phyloP scores from a whole-genome alignment of 768 basidiomycete species.

The Auricularia cornea region DNA sequence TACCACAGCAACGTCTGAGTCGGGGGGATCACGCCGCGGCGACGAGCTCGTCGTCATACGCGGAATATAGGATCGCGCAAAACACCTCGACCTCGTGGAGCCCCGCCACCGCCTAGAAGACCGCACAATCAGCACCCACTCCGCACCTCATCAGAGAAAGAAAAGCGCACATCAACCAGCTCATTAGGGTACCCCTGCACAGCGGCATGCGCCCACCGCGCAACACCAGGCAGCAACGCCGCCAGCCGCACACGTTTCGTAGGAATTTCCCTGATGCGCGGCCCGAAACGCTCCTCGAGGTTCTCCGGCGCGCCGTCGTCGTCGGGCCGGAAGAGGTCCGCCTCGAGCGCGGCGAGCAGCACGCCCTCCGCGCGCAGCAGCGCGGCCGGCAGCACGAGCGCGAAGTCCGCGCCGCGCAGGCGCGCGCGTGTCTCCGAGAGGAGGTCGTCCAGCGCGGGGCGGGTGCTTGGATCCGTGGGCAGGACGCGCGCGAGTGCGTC shows the following conservation, averaged over 20 bases:
- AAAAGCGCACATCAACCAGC: conserved; percentile 57
- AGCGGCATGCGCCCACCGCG: conserved; percentile 66
- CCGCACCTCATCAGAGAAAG: not conserved
- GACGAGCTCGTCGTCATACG: conserved; percentile 44
- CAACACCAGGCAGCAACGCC: conserved; percentile 69
- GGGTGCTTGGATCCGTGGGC: conserved; percentile 44
- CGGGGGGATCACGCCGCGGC: no score
- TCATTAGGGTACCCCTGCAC: conserved; percentile 68
- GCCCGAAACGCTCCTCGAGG: conserved; percentile 15
- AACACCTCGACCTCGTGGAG: conserved; percentile 58
- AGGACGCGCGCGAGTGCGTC: conserved; percentile 64
- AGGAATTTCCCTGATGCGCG: not conserved
- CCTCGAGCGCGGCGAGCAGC: conserved; percentile 55
- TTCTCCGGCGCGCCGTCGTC: conserved; percentile 25
- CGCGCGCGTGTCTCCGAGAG: conserved; percentile 60
- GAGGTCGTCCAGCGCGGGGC: conserved; percentile 34
- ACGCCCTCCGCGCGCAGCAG: conserved; percentile 62
- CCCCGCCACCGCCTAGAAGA: conserved; percentile 48
- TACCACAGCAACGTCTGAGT: no score
- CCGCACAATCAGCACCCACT: conserved; percentile 1
- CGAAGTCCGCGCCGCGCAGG: conserved; percentile 61
- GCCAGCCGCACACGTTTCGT: conserved; percentile 52
- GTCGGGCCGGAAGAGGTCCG: conserved; percentile 46
- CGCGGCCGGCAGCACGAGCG: conserved; percentile 58
- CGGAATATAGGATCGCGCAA: conserved; percentile 64